phyloP scores from a whole-genome alignment of 208 protist genomes.

The Acanthamoeba sp. region DNA sequence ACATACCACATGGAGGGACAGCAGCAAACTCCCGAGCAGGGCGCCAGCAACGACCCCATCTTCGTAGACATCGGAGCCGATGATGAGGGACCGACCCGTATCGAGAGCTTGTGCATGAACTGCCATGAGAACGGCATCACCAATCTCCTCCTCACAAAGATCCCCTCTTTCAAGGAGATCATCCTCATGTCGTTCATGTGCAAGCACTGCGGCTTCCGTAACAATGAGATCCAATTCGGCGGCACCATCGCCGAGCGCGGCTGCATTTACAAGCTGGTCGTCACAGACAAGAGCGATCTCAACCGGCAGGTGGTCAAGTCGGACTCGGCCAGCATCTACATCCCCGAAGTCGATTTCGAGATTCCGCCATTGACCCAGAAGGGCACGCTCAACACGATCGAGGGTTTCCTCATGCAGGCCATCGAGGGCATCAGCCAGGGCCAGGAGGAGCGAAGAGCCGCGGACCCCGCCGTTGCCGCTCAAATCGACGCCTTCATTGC shows the following conservation, averaged over 20 bases:
- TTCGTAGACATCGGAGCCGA: conserved; percentile 45
- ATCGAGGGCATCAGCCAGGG: conserved; percentile 73
- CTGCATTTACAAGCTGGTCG: conserved; percentile 76
- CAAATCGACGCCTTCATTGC: conserved; percentile 87
- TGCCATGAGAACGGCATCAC: conserved; percentile 90
- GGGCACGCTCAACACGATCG: conserved; percentile 90
- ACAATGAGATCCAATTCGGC: conserved; percentile 84
- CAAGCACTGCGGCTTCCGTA: conserved; percentile 88
- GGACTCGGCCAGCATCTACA: conserved; percentile 83
- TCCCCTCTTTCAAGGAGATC: conserved; percentile 89
- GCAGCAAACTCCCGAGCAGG: neutral
- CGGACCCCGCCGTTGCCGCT: conserved; percentile 79
- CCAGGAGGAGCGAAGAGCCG: conserved; percentile 54
- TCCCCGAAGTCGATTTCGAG: conserved; percentile 92
- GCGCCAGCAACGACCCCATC: neutral
- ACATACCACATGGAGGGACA: neutral
- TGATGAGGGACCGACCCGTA: conserved; percentile 79
- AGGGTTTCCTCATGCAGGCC: conserved; percentile 87
- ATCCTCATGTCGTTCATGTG: conserved; percentile 88
- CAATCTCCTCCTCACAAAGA: conserved; percentile 85
- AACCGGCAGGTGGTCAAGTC: conserved; percentile 90
- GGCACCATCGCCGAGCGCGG: conserved; percentile 81
- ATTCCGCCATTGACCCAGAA: conserved; percentile 85
- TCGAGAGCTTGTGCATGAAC: conserved; percentile 89
- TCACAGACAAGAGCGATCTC: conserved; percentile 84